Evolutionary conservation across 176 grass and related monocot species (phyloP), one percentile per base, ranked within the genome.

Genomic region (Hyparrhenia diplandra): DNA sequence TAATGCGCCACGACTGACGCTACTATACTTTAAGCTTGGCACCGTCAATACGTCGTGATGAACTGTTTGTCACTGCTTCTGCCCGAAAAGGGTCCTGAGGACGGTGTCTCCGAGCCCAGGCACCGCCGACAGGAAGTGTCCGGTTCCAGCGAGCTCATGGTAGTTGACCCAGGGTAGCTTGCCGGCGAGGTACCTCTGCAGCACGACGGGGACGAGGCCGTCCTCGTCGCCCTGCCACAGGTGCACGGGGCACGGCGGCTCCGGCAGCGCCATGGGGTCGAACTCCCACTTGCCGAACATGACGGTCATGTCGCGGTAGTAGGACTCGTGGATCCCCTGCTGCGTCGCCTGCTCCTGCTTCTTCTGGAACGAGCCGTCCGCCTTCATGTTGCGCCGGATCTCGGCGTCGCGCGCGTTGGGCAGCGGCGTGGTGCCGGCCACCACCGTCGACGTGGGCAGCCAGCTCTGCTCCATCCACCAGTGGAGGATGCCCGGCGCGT

Each of bases 261-360:
- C 70, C 25, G 77, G 55, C 54, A 95, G 78, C 45, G 77, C 81
- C 92, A 92, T 95, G 10, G 92, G 92, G 63, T 95, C 92, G 24
- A 95, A 95, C 68, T 92, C 92, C 92, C 92, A 95, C 46, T 95
- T 92, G 39, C 92, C 92, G 34, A 95, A 95, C 92, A 95, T 92
- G 17, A 95, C 89, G 46, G 5, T 85, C 92, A 92, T 92, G 77
- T 95, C 92, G 4, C 87, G 77, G 79, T 95, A 95, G 83, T 83
- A 92, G 25, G 92, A 95, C 84, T 95, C 92, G 9, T 90, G 87
- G 64, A 92, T 86, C 62, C 92, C 90, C 46, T 95, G 92, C 63
- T 95, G 92, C 27, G 92, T 92, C 4, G 87, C 92, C 61, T 80
- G 13, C 8, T 92, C 87, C 30, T 0, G 65, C 70, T 69, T 95